These are phyloP conservation scores for Fusarium sulawesiense DNA, from an alignment of 2,329 filamentous ascomycete species.

Conservation along the genomic window DNA sequence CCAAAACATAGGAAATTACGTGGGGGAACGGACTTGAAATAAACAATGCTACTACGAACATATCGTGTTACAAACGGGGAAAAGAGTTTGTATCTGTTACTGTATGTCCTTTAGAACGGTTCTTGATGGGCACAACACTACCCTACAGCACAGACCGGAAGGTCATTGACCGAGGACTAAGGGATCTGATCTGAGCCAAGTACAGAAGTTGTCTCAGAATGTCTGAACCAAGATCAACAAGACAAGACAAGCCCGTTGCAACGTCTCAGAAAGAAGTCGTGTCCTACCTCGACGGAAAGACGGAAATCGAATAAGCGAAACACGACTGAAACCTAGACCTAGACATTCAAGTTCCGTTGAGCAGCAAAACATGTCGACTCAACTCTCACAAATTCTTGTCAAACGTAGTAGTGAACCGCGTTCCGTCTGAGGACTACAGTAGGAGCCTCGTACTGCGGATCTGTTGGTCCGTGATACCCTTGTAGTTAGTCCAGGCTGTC, in stretches of 20 bases:
- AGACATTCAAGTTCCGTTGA: slow-evolving; percentile 11
- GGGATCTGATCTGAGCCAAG: slow-evolving; percentile 14
- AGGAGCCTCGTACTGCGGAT: slow-evolving; percentile 27
- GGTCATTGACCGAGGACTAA: slow-evolving; percentile 4
- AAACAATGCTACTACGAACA: neutral
- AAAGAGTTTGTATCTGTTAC: slow-evolving; percentile 8
- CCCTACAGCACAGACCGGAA: slow-evolving; percentile 31
- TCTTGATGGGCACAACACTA: slow-evolving; percentile 1
- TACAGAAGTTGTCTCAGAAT: slow-evolving; percentile 23
- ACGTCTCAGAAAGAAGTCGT: slow-evolving; percentile 25
- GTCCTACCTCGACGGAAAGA: slow-evolving; percentile 5
- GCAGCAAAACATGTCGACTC: slow-evolving; percentile 15
- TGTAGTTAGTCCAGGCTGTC: slow-evolving; percentile 26
- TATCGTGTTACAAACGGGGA: neutral
- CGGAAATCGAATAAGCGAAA: slow-evolving; percentile 33
- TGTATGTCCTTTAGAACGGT: neutral
- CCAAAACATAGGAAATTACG: neutral
- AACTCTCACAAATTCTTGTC: slow-evolving; percentile 25
- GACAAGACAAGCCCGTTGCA: slow-evolving; percentile 14
- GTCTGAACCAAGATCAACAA: slow-evolving; percentile 6
- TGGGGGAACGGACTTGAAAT: neutral
- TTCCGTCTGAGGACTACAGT: slow-evolving; percentile 18
- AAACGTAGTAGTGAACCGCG: slow-evolving; percentile 30
- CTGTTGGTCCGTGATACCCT: slow-evolving; percentile 36
- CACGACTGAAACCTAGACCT: slow-evolving; percentile 42